These are phyloP conservation scores for Stephanodiscus triporus DNA, from an alignment of 108 stramenopile species.

Conservation along the genomic window DNA sequence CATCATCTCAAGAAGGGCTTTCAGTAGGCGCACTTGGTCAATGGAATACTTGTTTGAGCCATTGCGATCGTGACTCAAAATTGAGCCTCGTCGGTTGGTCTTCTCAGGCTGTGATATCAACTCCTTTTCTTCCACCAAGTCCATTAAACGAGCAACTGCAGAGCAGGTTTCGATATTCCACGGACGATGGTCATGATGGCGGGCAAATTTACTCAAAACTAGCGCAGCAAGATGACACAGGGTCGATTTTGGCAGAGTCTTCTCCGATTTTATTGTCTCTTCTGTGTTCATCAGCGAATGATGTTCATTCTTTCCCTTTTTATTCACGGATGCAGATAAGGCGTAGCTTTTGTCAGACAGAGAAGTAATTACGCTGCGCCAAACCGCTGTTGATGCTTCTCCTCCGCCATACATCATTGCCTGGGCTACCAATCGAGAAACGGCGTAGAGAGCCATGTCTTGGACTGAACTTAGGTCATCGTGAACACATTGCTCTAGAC, in stretches of 20 bases:
- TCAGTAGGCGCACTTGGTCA: slow-evolving; percentile 75
- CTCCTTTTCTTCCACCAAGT: slow-evolving; percentile 81
- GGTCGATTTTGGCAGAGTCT: slow-evolving; percentile 34
- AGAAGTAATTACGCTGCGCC: slow-evolving; percentile 61
- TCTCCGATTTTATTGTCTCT: not conserved
- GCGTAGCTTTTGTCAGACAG: slow-evolving; percentile 21
- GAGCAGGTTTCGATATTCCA: slow-evolving; percentile 72
- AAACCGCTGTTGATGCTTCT: slow-evolving; percentile 74
- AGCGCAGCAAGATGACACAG: slow-evolving; percentile 75
- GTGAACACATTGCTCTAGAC: slow-evolving; percentile 23
- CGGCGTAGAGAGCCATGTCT: slow-evolving; percentile 60
- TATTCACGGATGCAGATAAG: slow-evolving; percentile 13
- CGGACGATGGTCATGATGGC: slow-evolving; percentile 60
- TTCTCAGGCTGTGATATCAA: slow-evolving; percentile 49
- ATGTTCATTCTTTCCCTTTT: not conserved
- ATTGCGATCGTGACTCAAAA: slow-evolving; percentile 2
- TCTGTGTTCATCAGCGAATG: not conserved
- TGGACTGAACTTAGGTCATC: slow-evolving; percentile 60
- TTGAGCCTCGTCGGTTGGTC: not conserved
- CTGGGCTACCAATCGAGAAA: slow-evolving; percentile 66
- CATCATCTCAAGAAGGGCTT: slow-evolving; percentile 66
- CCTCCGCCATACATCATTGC: slow-evolving; percentile 84
- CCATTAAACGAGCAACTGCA: slow-evolving; percentile 70
- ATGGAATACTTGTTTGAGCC: slow-evolving; percentile 45
- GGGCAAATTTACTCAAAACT: slow-evolving; percentile 67